These are phyloP conservation scores for Ceratobasidium theobromae DNA, from an alignment of 1,284 basidiomycete genomes.

Conservation along the genomic window DNA sequence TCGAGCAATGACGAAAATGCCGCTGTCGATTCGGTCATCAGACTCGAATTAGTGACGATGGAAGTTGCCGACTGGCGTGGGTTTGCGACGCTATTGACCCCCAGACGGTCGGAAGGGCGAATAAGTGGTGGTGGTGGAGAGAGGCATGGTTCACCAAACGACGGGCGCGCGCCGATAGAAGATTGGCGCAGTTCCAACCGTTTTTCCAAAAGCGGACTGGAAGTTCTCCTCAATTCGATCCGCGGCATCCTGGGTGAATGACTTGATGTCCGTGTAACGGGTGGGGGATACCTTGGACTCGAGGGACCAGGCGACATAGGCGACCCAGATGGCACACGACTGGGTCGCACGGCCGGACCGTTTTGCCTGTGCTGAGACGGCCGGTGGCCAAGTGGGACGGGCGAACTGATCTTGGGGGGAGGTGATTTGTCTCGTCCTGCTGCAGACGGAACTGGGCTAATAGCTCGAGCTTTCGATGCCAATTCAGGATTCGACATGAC, in stretches of 20 bases:
- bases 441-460: not conserved
- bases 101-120: constrained; percentile 49
- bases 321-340: constrained; percentile 36
- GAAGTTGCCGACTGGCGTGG: constrained; percentile 36
- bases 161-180: not conserved
- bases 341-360: constrained; percentile 41
- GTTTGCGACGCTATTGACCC: constrained; percentile 5
- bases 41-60: constrained; percentile 48
- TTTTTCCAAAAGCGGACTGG: constrained; percentile 22
- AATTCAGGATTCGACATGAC: constrained; percentile 29
- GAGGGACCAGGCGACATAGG: constrained; percentile 41
- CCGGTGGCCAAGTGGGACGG: constrained; percentile 17
- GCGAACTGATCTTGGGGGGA: constrained; percentile 5
- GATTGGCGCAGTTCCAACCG: constrained; percentile 10
- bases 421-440: constrained; percentile 6
- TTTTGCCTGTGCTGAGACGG: constrained; percentile 38
- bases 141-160: not conserved
- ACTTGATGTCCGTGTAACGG: constrained; percentile 38
- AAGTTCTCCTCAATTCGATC: constrained; percentile 39
- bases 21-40: constrained; percentile 55
- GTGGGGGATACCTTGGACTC: constrained; percentile 39
- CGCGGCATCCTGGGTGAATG: constrained; percentile 40
- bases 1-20: constrained; percentile 67
- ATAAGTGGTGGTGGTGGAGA: constrained; percentile 42
- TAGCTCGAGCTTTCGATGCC: constrained; percentile 20